Evolutionary conservation across 1,139 yeast species (phyloP).

Genomic region (Kluyveromyces sp.): DNA sequence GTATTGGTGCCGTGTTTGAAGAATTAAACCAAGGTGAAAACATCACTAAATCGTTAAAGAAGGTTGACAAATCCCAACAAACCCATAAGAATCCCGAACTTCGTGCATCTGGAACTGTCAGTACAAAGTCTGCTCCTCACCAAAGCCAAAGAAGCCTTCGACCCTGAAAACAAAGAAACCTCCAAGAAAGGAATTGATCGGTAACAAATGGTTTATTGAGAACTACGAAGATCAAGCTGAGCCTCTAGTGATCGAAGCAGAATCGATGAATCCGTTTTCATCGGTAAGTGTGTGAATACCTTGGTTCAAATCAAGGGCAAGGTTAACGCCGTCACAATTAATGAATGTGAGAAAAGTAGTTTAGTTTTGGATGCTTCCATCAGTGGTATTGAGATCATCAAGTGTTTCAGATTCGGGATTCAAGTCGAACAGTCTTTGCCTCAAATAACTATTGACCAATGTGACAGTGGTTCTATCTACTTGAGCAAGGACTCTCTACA

Average conservation of each 20-base stretch:
- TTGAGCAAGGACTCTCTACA: slow-evolving; percentile 62
- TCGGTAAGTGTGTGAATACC: slow-evolving; percentile 68
- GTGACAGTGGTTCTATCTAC: slow-evolving; percentile 79
- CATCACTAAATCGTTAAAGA: slow-evolving; percentile 78
- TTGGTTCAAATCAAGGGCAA: slow-evolving; percentile 86
- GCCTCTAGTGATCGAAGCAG: slow-evolving; percentile 68
- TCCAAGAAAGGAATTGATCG: slow-evolving; percentile 70
- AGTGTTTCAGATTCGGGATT: slow-evolving; percentile 71
- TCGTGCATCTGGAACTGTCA: slow-evolving; percentile 41
- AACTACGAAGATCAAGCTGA: slow-evolving; percentile 54
- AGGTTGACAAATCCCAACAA: slow-evolving; percentile 90
- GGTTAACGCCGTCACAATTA: slow-evolving; percentile 78
- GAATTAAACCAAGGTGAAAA: slow-evolving; percentile 79
- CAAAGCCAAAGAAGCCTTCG: slow-evolving; percentile 66
- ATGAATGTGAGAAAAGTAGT: slow-evolving; percentile 64
- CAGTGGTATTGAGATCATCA: slow-evolving; percentile 82
- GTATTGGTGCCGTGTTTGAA: slow-evolving; percentile 86
- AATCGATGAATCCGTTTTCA: slow-evolving; percentile 80
- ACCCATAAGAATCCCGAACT: slow-evolving; percentile 88
- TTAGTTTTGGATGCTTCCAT: slow-evolving; percentile 78
- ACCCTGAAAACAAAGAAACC: slow-evolving; percentile 50
- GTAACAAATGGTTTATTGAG: slow-evolving; percentile 85
- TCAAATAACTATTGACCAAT: slow-evolving; percentile 77
- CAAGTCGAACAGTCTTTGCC: slow-evolving; percentile 80
- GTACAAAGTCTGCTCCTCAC: slow-evolving; percentile 39